Conservation (phyloP, 1,139 yeast genomes). For the Taiozyma sp. region DNA sequence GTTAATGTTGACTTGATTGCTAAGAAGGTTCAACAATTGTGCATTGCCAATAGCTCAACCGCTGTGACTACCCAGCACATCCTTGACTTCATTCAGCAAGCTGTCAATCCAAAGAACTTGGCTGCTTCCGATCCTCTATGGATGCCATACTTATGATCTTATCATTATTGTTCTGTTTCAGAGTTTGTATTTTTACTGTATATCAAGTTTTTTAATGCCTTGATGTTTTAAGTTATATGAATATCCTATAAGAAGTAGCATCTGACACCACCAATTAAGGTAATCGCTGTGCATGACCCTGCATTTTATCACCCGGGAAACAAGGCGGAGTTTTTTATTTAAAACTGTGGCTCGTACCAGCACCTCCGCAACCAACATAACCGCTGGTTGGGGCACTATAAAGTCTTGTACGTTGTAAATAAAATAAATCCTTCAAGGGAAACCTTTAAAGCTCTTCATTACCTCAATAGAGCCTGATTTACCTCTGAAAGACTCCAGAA, state of each 20-base stretch:
- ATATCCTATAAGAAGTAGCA: background rate
- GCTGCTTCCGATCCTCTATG: conserved; percentile 92
- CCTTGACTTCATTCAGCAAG: conserved; percentile 87
- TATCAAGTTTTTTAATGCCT: background rate
- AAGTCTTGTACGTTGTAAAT: too few species aligned
- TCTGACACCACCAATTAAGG: too few species aligned
- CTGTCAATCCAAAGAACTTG: conserved; percentile 91
- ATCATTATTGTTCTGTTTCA: background rate
- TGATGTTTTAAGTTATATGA: background rate
- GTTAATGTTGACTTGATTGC: conserved; percentile 84
- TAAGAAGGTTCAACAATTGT: conserved; percentile 64
- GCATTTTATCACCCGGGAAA: too few species aligned
- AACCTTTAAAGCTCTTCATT: too few species aligned
- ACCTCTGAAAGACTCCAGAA: background rate
- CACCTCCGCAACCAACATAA: too few species aligned
- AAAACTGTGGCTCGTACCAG: too few species aligned
- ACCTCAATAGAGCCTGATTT: too few species aligned
- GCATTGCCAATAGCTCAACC: conserved; percentile 72
- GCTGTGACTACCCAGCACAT: conserved; percentile 90
- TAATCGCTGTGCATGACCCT: too few species aligned
- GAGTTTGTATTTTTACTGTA: background rate
- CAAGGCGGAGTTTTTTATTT: too few species aligned
- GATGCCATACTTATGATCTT: conserved; percentile 76
- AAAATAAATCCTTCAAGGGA: too few species aligned
- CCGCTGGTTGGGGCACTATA: too few species aligned